Conservation (phyloP, 2,329 filamentous ascomycete species). For the Cryphonectria japonica region DNA sequence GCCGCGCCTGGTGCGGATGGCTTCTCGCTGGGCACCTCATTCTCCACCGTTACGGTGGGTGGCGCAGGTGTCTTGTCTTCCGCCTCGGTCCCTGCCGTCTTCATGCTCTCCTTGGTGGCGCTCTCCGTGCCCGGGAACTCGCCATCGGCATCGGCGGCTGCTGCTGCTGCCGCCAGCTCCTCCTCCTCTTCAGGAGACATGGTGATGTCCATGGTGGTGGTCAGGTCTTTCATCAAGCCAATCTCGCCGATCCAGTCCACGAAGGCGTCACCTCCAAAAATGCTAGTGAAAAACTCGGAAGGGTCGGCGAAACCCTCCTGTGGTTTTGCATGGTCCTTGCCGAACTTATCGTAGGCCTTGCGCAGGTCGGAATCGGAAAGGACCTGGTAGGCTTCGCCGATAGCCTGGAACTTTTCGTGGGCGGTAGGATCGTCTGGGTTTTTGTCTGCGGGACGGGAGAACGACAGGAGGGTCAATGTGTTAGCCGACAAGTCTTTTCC, state of each 20-base stretch:
- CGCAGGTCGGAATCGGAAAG: conserved; percentile 86
- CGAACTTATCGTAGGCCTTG: conserved; percentile 93
- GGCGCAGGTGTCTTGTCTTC: conserved; percentile 37
- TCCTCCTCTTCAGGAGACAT: conserved; percentile 79
- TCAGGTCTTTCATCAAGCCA: conserved; percentile 96
- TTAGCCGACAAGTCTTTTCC: not conserved
- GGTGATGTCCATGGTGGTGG: conserved; percentile 97
- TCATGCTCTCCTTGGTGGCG: conserved; percentile 59
- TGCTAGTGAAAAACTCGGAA: conserved; percentile 96
- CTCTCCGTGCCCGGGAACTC: conserved; percentile 63
- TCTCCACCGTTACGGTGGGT: conserved; percentile 46
- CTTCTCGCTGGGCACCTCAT: conserved; percentile 34
- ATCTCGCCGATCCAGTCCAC: conserved; percentile 98
- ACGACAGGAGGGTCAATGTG: conserved; percentile 4
- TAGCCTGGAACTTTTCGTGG: conserved; percentile 90
- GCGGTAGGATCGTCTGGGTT: conserved; percentile 95
- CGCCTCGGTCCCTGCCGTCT: conserved; percentile 42
- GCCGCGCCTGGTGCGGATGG: conserved; percentile 29
- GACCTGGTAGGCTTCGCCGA: conserved; percentile 76
- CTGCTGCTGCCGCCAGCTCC: conserved; percentile 48
- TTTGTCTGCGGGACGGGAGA: conserved; percentile 68
- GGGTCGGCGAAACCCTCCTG: conserved; percentile 94
- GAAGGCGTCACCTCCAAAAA: conserved; percentile 96
- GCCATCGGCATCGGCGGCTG: conserved; percentile 40
- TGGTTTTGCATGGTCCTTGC: conserved; percentile 92